Evolutionary conservation across 2,329 filamentous ascomycete genomes (phyloP).

Genomic region (Furcasterigmium furcatum): DNA sequence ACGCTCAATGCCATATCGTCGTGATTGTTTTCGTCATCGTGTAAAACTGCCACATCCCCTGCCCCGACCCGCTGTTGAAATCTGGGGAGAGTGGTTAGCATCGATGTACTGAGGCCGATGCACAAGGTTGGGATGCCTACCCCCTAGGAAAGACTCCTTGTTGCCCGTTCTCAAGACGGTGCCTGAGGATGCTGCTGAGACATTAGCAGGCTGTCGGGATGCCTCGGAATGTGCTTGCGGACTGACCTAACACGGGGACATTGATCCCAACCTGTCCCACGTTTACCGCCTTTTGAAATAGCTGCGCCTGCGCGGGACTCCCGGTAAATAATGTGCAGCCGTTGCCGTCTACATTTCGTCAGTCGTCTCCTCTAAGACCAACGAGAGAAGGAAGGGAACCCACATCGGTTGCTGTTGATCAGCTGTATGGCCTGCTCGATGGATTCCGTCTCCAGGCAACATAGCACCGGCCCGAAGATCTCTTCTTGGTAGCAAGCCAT

Average conservation of each 20-base stretch:
- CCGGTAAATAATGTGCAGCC: slow-evolving; percentile 29
- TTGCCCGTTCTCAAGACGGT: neutral
- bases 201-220: neutral
- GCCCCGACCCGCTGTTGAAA: slow-evolving; percentile 64
- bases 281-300: slow-evolving; percentile 24
- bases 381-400: neutral
- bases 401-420: slow-evolving; percentile 16
- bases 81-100: neutral
- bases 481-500: slow-evolving; percentile 94
- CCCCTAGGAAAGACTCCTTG: neutral
- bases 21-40: slow-evolving; percentile 74
- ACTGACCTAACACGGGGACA: slow-evolving; percentile 19
- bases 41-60: slow-evolving; percentile 67
- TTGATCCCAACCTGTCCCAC: slow-evolving; percentile 20
- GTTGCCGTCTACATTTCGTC: slow-evolving; percentile 25
- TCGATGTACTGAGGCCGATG: slow-evolving; percentile 49
- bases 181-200: neutral
- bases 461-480: slow-evolving; percentile 79
- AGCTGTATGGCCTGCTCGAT: slow-evolving; percentile 27
- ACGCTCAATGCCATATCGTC: slow-evolving; percentile 52
- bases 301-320: slow-evolving; percentile 21
- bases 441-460: slow-evolving; percentile 26
- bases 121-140: slow-evolving; percentile 18
- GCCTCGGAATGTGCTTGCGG: slow-evolving; percentile 4
- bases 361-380: neutral